These are phyloP conservation scores for Trichoderma sp. DNA, from an alignment of 2,329 filamentous ascomycete species.

Conservation along the genomic window DNA sequence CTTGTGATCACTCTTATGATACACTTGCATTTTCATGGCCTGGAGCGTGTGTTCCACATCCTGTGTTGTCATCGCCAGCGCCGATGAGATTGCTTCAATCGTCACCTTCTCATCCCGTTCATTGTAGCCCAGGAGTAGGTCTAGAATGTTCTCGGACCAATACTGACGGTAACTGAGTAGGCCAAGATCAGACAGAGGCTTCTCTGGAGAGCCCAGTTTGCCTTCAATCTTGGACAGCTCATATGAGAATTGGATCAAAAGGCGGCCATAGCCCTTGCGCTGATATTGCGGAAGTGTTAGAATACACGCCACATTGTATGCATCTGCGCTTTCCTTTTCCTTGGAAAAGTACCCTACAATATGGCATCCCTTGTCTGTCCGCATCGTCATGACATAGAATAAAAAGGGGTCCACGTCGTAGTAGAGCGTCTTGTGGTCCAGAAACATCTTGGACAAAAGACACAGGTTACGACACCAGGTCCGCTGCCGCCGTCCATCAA, in stretches of 20 bases:
- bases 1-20: slow-evolving; percentile 95
- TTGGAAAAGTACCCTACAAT: slow-evolving; percentile 99
- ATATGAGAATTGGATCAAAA: slow-evolving; percentile 96
- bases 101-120: slow-evolving; percentile 69
- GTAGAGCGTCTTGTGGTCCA: slow-evolving; percentile 97
- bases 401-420: slow-evolving; percentile 99
- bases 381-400: slow-evolving; percentile 95
- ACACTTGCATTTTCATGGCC: slow-evolving; percentile 90
- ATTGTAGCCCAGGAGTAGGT: slow-evolving; percentile 72
- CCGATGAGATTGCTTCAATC: slow-evolving; percentile 76
- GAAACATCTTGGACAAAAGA: slow-evolving; percentile 89
- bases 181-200: slow-evolving; percentile 90
- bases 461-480: slow-evolving; percentile 98
- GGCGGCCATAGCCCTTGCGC: slow-evolving; percentile 84
- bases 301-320: slow-evolving; percentile 98
- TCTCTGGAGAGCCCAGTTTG: slow-evolving; percentile 93
- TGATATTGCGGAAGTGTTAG: slow-evolving; percentile 95
- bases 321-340: slow-evolving; percentile 94
- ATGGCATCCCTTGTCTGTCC: slow-evolving; percentile 85
- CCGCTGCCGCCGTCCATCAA: slow-evolving; percentile 87
- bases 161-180: slow-evolving; percentile 93
- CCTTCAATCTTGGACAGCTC: slow-evolving; percentile 93
- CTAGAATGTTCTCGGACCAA: slow-evolving; percentile 93
- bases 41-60: slow-evolving; percentile 95
- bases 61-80: slow-evolving; percentile 92